phyloP scores from a whole-genome alignment of 441 rosid species.

The Populus hybrid region DNA sequence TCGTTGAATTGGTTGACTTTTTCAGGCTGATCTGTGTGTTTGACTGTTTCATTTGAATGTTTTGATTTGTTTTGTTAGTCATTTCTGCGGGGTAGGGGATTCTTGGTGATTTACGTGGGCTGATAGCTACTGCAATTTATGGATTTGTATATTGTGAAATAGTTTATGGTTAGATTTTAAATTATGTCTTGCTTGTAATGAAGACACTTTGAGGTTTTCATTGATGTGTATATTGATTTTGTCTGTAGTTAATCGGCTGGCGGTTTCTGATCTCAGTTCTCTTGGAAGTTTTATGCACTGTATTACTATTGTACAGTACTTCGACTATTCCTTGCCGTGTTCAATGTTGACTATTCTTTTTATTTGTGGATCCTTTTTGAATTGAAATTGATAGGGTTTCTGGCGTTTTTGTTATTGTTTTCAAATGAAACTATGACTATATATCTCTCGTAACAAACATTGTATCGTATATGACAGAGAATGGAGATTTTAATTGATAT shows the following conservation, averaged over 20 bases:
- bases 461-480: background rate
- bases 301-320: background rate
- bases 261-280: background rate
- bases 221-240: background rate
- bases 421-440: background rate
- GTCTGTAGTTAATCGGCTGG: background rate
- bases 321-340: background rate
- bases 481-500: background rate
- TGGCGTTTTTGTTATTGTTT: background rate
- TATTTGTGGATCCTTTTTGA: background rate
- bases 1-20: slow-evolving; percentile 1
- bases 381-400: background rate
- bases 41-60: background rate
- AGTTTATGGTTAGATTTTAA: background rate
- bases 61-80: background rate
- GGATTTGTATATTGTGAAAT: background rate
- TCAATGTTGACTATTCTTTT: background rate
- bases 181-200: background rate
- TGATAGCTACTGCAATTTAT: background rate
- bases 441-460: background rate
- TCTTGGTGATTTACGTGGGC: background rate
- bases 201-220: background rate
- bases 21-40: background rate
- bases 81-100: background rate
- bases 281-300: background rate